phyloP scores from a whole-genome alignment of 306 rosid species.

The Fragaria vesca region DNA sequence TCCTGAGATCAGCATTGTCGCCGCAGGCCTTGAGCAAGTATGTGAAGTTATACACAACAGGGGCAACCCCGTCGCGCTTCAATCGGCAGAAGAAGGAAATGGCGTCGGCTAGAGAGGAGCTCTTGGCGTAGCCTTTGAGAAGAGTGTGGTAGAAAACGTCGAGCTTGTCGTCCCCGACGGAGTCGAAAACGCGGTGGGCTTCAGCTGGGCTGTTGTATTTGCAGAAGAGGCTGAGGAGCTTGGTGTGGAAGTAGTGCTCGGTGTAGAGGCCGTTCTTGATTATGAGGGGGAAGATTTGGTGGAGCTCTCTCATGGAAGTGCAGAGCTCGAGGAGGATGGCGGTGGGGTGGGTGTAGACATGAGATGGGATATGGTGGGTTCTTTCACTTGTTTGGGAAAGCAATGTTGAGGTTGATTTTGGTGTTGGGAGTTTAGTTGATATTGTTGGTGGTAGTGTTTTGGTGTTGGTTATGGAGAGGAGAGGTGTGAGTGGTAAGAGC shows the following conservation, averaged over 20 bases:
- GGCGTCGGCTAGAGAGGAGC: constrained; percentile 44
- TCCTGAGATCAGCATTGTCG: constrained; percentile 55
- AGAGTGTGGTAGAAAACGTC: constrained; percentile 85
- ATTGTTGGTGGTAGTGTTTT: constrained; percentile 7
- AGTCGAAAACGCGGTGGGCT: constrained; percentile 69
- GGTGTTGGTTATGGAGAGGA: constrained; percentile 22
- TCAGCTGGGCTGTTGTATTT: constrained; percentile 56
- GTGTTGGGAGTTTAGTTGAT: constrained; percentile 7
- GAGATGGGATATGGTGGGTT: constrained; percentile 59
- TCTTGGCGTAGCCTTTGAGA: constrained; percentile 81
- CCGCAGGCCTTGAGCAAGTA: constrained; percentile 78
- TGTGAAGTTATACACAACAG: constrained; percentile 82
- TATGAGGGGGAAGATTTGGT: constrained; percentile 67
- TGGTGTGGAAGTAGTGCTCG: constrained; percentile 78
- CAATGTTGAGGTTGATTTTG: neutral
- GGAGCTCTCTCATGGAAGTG: constrained; percentile 64
- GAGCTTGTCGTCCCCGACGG: constrained; percentile 48
- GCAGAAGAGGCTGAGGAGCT: constrained; percentile 77
- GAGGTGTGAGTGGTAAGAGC: neutral
- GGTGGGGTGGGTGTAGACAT: constrained; percentile 81
- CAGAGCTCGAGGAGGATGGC: constrained; percentile 78
- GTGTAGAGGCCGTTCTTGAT: constrained; percentile 67
- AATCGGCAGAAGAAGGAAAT: constrained; percentile 56
- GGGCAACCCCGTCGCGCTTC: constrained; percentile 56
- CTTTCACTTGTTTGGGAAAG: constrained; percentile 39